Evolutionary conservation across 2,329 filamentous ascomycete genomes (phyloP), one percentile per base, ranked within the genome.

Genomic region (Verticillium isaacii): DNA sequence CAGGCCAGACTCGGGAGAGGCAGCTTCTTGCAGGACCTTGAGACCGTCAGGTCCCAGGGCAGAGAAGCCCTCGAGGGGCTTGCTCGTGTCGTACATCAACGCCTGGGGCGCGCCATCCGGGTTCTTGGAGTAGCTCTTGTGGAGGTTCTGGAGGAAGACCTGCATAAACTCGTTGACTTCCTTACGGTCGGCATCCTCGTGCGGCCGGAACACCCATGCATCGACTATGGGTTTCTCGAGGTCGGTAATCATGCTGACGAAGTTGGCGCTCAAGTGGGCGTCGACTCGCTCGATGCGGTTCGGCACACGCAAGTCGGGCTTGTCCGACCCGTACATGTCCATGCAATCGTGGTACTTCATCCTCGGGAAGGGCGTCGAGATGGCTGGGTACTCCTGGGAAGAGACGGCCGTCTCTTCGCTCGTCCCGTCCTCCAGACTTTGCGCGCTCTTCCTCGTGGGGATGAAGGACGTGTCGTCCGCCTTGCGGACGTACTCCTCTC

Each of bases 221-320:
- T 97, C 93, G 1, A 97, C 83, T 0, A 87, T 80, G 0, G 93
- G 92, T 7, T 89, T 74, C 2, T 83, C 69, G 0, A 96, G 75
- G 1, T 85, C 80, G 0, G 89, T 89, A 60, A 97, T 90, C 82
- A 92, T 97, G 68, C 81, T 78, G 52, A 90, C 80, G 14, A 97
- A 88, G 62, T 89, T 82, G 7, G 76, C 70, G 8, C 86, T 83
- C 5, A 90, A 78, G 61, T 89, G 74, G 64, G 89, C 77, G 23
- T 89, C 86, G 45, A 97, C 80, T 1, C 80, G 80, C 59, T 77
- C 80, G 64, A 96, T 91, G 83, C 92, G 77, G 32, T 87, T 88
- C 1, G 85, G 84, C 41, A 93, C 89, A 19, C 95, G 86, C 11
- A 94, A 77, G 71, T 99, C 95, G 4, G 95, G 95, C 74, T 99